A percentile compares a stretch with the other conserved stretches of the same genome.
Conservation (phyloP, 495 filamentous ascomycete genomes). For the Aspergillus carlsbadensis region DNA sequence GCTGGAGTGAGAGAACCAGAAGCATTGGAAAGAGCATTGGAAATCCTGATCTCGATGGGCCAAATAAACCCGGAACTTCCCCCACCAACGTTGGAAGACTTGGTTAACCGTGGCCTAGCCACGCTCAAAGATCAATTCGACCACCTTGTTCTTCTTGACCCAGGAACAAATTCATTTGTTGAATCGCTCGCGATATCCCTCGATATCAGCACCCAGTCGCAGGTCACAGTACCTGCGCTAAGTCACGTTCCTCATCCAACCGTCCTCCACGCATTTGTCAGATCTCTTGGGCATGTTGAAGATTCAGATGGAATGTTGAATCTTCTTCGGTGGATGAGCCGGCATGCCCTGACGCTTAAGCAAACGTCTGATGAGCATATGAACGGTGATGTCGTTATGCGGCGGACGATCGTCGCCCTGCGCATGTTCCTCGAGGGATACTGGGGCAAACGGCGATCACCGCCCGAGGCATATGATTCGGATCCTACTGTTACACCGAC, state of each 20-base stretch:
- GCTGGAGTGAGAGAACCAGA: slow-evolving; percentile 27
- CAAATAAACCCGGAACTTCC: slow-evolving; percentile 6
- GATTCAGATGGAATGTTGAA: slow-evolving; percentile 51
- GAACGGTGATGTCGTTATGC: slow-evolving; percentile 46
- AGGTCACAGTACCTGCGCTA: slow-evolving; percentile 30
- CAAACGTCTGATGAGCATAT: slow-evolving; percentile 36
- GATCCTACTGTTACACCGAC: slow-evolving; percentile 1
- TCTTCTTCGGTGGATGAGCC: slow-evolving; percentile 55
- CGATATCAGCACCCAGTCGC: slow-evolving; percentile 11
- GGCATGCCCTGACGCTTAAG: slow-evolving; percentile 33
- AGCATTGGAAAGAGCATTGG: slow-evolving; percentile 26
- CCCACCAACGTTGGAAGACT: slow-evolving; percentile 23
- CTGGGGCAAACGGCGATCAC: slow-evolving; percentile 19
- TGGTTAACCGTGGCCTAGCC: slow-evolving; percentile 32
- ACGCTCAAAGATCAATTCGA: slow-evolving; percentile 40
- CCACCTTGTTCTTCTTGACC: slow-evolving; percentile 32
- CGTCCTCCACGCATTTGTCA: slow-evolving; percentile 52
- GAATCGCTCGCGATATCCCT: slow-evolving; percentile 21
- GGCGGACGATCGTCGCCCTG: slow-evolving; percentile 50
- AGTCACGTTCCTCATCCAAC: slow-evolving; percentile 43
- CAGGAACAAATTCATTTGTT: slow-evolving; percentile 25
- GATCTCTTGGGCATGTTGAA: slow-evolving; percentile 47
- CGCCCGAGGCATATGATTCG: background rate
- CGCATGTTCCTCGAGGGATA: slow-evolving; percentile 52
- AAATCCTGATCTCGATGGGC: slow-evolving; percentile 17